Evolutionary conservation across 805 yeast species (phyloP), one percentile per base, ranked within the genome.

Genomic region (Lipomyces yamanashiensis): DNA sequence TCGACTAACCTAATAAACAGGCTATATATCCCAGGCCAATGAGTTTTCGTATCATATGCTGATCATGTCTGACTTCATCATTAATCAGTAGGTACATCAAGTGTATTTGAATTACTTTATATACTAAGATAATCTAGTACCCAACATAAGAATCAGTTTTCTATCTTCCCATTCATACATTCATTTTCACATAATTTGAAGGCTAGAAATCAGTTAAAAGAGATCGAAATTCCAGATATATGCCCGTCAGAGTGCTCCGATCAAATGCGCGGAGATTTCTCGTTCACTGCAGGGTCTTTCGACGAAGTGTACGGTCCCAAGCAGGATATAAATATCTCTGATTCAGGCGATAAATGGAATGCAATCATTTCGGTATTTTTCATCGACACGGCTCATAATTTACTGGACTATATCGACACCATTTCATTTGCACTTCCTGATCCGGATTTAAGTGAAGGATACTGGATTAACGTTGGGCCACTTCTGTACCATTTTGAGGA

Each of bases 381-480:
- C 76, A 80, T 93, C 21, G 98, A 93, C 74, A 93, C 98, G 0
- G 98, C 98, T 0, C 96, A 90, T 70, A 90, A 92, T 71, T 73
- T 90, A 52, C 79, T 93, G 67, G 88, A 86, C 44, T 92, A 92
- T 74, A 75, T 93, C 58, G 88, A 87, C 58, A 77, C 87, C 0
- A 85, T 93, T 41, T 82, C 82, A 55, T 70, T 74, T 15, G 70
- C 86, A 43, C 74, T 80, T 15, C 21, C 17, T 10, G 59, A 51
- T 37, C 9, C 64, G 12, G 17, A 15, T 15, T 21, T 19, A 5
- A 17, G 34, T 8, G 49, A 39, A 15, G 86, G 90, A 0, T 80
- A 81, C 52, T 93, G 98, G 98, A 85, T 93, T 67, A 93, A 95
- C 73, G 80, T 87, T 15, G 99, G 99, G 0, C 99, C 99, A 0